Conservation (phyloP, 768 basidiomycete genomes). For the Agrocybe pediades region DNA sequence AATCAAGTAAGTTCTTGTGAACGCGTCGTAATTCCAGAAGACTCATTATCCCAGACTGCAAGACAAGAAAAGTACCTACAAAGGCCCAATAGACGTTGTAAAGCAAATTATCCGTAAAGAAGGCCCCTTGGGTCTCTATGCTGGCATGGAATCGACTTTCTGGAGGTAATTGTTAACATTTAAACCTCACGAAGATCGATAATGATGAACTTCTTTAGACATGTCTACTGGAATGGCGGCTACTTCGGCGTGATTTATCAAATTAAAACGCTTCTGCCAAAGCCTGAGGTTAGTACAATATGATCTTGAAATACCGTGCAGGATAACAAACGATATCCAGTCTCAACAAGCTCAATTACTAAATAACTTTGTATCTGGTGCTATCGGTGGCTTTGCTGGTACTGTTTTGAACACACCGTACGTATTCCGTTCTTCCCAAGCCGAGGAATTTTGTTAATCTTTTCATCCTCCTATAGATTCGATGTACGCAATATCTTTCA, state of each 20-base stretch:
- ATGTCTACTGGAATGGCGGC: constrained; percentile 92
- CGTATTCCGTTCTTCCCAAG: constrained; percentile 21
- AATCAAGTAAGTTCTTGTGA: constrained; percentile 58
- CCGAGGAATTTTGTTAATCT: not conserved
- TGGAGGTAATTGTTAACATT: constrained; percentile 67
- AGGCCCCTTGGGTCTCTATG: constrained; percentile 84
- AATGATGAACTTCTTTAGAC: constrained; percentile 40
- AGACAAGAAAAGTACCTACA: constrained; percentile 89
- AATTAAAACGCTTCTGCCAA: constrained; percentile 78
- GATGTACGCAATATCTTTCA: constrained; percentile 28
- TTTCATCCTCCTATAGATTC: constrained; percentile 30
- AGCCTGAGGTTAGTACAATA: constrained; percentile 65
- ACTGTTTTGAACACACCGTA: constrained; percentile 93
- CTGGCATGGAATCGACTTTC: constrained; percentile 96
- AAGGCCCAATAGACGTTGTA: constrained; percentile 91
- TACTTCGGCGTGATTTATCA: constrained; percentile 95
- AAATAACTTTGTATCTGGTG: constrained; percentile 93
- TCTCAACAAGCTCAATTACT: constrained; percentile 67
- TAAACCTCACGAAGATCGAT: constrained; percentile 6
- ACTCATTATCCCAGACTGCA: constrained; percentile 59
- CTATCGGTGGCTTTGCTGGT: constrained; percentile 88
- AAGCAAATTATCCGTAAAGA: constrained; percentile 75
- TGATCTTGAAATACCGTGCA: not conserved
- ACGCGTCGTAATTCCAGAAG: not conserved
- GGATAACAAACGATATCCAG: constrained; percentile 32